Evolutionary conservation across 208 protist species (phyloP).

Genomic region (Spongospora subterranea): DNA sequence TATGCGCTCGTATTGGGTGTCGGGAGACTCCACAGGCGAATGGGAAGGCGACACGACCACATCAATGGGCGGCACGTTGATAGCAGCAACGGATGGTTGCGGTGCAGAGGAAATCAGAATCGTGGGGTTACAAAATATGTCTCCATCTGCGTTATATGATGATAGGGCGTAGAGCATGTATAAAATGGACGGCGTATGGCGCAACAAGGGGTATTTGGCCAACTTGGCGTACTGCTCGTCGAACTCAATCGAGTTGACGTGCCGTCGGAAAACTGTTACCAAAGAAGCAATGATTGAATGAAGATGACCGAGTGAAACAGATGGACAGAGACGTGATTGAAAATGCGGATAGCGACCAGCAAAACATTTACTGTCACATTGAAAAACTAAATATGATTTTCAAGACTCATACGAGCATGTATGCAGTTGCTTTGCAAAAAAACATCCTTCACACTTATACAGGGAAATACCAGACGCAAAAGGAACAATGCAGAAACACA

Average conservation of each 20-base stretch:
- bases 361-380: no score
- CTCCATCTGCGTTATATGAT: background rate
- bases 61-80: background rate
- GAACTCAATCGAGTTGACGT: constrained; percentile 9
- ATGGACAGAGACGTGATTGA: no score
- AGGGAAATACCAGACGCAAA: no score
- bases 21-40: no score
- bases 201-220: background rate
- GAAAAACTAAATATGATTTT: no score
- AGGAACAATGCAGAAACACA: no score
- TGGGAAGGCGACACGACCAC: background rate
- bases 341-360: no score
- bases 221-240: background rate
- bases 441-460: no score
- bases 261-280: background rate
- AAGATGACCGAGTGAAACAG: no score
- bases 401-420: no score
- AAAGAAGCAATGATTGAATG: no score
- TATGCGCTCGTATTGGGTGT: background rate
- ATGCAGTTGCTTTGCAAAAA: no score
- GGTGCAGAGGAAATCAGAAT: background rate
- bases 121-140: background rate
- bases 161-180: constrained; percentile 25
- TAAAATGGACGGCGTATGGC: background rate
- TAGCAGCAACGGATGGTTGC: background rate